Conservation (phyloP, 2,329 filamentous ascomycete species). For the Monascus ruber region DNA sequence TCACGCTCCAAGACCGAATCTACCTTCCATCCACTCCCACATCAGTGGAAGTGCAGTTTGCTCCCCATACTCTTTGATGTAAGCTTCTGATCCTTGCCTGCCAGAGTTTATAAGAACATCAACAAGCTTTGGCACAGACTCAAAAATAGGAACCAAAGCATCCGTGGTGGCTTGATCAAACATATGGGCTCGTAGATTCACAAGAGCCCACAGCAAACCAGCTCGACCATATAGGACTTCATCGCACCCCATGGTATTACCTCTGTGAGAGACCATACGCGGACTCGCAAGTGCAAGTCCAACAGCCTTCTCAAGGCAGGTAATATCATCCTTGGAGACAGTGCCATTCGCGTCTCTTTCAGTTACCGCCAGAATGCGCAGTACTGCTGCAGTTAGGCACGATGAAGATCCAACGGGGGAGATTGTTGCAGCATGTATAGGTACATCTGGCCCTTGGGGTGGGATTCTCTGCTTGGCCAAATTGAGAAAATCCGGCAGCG, state of each 20-base stretch:
- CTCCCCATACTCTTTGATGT: slow-evolving; percentile 17
- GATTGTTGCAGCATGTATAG: slow-evolving; percentile 16
- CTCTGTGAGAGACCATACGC: slow-evolving; percentile 13
- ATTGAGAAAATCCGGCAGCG: slow-evolving; percentile 13
- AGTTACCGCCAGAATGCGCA: slow-evolving; percentile 10
- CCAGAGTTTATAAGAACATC: slow-evolving; percentile 23
- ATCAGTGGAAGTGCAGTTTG: slow-evolving; percentile 26
- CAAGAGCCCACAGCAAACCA: slow-evolving; percentile 24
- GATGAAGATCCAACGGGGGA: slow-evolving; percentile 24
- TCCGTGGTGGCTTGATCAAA: slow-evolving; percentile 11
- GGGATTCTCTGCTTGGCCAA: slow-evolving; percentile 19
- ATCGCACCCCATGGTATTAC: slow-evolving; percentile 22
- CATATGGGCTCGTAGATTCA: slow-evolving; percentile 21
- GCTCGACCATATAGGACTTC: slow-evolving; percentile 29
- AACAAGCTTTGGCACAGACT: slow-evolving; percentile 19
- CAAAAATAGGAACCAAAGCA: slow-evolving; percentile 14
- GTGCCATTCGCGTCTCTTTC: slow-evolving; percentile 4
- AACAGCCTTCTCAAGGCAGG: slow-evolving; percentile 16
- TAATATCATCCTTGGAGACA: slow-evolving; percentile 17
- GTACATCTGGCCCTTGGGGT: slow-evolving; percentile 11
- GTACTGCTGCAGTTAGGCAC: slow-evolving; percentile 14
- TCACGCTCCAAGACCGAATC: slow-evolving; percentile 29
- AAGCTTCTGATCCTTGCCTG: slow-evolving; percentile 19
- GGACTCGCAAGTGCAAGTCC: slow-evolving; percentile 19
- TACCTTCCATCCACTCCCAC: slow-evolving; percentile 28